Base-by-base conservation (phyloP, 495 filamentous ascomycete genomes). In the Penicillium cosmopolitanum region DNA sequence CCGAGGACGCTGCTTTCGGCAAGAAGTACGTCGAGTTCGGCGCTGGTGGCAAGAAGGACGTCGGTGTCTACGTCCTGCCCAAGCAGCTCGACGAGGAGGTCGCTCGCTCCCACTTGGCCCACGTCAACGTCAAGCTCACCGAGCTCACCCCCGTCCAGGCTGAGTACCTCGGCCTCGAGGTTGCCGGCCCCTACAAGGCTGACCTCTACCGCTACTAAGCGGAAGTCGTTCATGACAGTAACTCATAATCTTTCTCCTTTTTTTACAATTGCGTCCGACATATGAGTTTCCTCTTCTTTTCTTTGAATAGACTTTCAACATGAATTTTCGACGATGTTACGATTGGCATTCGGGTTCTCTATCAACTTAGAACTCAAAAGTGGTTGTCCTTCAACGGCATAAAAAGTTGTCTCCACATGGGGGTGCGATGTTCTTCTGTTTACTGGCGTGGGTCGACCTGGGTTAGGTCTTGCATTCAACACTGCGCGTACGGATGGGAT, bases 11-110 rank as follows among this genome's bases (percentile, higher is more conserved):
- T 70, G 89, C 78, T 53, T 98, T 98, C 76, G 85, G 89, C 75
- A 79, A 87, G 75, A 96, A 96, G 84, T 97, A 98, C 79, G 82
- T 90, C 69, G 95, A 97, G 79, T 98, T 97, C 78, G 92, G 90
- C 77, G 90, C 92, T 84, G 84, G 85, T 53, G 88, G 87, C 74
- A 95, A 95, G 85, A 93, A 97, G 73, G 82, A 84, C 58, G 82
- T 95, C 68, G 89, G 93, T 66, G 96, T 98, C 81, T 97, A 96
- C 77, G 94, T 97, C 55, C 86, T 98, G 57, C 95, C 95, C 72
- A 98, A 98, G 93, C 91, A 96, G 65, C 85, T 98, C 42, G 95
- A 98, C 65, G 95, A 98, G 87, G 91, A 97, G 80, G 95, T 98
- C 70, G 95, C 95, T 65, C 84, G 87, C 67, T 89, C 96, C 63